Evolutionary conservation across 2,329 filamentous ascomycete species (phyloP).

Genomic region (Magnaporthiopsis incrustans): DNA sequence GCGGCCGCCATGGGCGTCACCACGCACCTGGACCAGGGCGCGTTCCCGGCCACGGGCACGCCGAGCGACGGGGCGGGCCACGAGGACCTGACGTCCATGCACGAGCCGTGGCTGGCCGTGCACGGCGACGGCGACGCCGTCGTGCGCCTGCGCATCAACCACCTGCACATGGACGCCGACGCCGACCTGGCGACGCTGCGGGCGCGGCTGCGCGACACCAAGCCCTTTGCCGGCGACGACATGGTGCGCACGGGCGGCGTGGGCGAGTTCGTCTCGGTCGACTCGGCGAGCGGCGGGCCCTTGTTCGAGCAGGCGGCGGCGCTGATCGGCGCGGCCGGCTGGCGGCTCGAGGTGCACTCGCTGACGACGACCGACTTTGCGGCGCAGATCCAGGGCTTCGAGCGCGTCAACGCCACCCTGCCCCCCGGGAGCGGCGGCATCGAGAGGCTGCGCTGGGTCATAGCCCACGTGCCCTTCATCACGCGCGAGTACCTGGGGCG

Average conservation of each 20-base stretch:
- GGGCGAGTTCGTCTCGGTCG: slow-evolving; percentile 19
- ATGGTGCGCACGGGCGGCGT: slow-evolving; percentile 21
- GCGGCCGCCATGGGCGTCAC: slow-evolving; percentile 20
- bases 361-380: slow-evolving; percentile 16
- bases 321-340: slow-evolving; percentile 17
- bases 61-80: slow-evolving; percentile 17
- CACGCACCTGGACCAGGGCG: slow-evolving; percentile 22
- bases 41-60: slow-evolving; percentile 17
- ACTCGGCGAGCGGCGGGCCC: slow-evolving; percentile 17
- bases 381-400: slow-evolving; percentile 18
- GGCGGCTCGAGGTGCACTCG: slow-evolving; percentile 22
- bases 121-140: slow-evolving; percentile 14
- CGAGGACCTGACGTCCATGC: slow-evolving; percentile 19
- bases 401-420: slow-evolving; percentile 13
- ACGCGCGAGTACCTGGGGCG: slow-evolving; percentile 17
- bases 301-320: slow-evolving; percentile 18
- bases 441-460: slow-evolving; percentile 18
- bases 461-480: slow-evolving; percentile 21
- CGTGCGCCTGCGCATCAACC: slow-evolving; percentile 20
- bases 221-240: slow-evolving; percentile 20
- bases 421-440: slow-evolving; percentile 7
- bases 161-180: slow-evolving; percentile 18
- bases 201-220: slow-evolving; percentile 18
- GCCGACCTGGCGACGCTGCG: slow-evolving; percentile 13
- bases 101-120: slow-evolving; percentile 19